phyloP scores from a whole-genome alignment of 306 rosid genomes.

The Cicer pinnatifidum region DNA sequence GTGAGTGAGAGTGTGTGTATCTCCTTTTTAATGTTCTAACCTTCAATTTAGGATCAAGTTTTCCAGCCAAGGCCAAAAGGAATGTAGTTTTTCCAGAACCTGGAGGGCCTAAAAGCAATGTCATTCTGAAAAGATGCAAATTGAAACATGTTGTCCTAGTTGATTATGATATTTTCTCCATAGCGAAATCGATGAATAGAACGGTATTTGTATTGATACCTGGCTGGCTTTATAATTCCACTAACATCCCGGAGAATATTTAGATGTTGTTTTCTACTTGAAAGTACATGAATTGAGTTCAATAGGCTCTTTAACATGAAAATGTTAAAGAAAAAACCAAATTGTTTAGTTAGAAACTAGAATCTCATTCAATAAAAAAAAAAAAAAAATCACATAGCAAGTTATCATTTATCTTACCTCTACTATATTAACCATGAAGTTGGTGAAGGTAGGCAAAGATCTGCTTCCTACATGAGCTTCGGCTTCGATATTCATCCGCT shows the following conservation, averaged over 20 bases:
- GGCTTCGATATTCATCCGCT: constrained; percentile 73
- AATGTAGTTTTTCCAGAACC: constrained; percentile 86
- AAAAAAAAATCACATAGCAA: constrained; percentile 20
- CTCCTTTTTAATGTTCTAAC: constrained; percentile 43
- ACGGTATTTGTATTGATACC: constrained; percentile 45
- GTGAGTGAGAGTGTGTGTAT: background rate
- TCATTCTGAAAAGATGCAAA: constrained; percentile 54
- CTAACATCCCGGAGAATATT: constrained; percentile 68
- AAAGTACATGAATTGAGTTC: constrained; percentile 47
- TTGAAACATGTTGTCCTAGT: constrained; percentile 1
- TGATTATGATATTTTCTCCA: background rate
- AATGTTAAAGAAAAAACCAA: background rate
- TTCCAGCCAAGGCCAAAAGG: constrained; percentile 74
- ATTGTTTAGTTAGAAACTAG: background rate
- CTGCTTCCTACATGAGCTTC: constrained; percentile 75
- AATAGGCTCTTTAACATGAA: constrained; percentile 45
- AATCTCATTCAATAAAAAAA: constrained; percentile 20
- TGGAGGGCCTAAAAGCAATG: constrained; percentile 88
- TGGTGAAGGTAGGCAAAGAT: constrained; percentile 71
- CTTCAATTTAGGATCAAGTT: constrained; percentile 66
- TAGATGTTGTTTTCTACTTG: constrained; percentile 48
- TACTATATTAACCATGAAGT: constrained; percentile 59
- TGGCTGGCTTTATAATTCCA: constrained; percentile 82
- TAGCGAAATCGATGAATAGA: constrained; percentile 11
- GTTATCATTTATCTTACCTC: constrained; percentile 49